Percentiles rank a stretch among this genome's conserved stretches.
Conservation (phyloP, 2,329 filamentous ascomycete genomes). For the Epicoccum sorghinum region DNA sequence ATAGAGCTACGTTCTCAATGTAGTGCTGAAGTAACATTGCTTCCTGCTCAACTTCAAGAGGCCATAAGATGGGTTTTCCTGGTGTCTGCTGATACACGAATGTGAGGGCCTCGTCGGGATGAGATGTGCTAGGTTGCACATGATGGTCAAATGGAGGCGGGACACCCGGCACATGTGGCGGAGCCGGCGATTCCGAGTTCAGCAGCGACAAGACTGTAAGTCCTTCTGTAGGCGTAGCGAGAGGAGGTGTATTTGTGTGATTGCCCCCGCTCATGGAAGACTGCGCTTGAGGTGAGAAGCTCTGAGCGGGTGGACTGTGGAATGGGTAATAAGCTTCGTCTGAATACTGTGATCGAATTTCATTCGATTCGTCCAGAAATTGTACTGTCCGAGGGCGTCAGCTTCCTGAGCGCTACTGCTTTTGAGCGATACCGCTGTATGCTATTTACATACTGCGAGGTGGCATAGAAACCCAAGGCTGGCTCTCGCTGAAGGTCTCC, state of each 20-base stretch:
- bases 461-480: constrained; percentile 46
- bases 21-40: constrained; percentile 47
- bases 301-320: constrained; percentile 16
- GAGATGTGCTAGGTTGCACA: constrained; percentile 8
- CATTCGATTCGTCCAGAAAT: constrained; percentile 45
- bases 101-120: constrained; percentile 19
- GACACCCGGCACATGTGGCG: constrained; percentile 20
- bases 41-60: constrained; percentile 45
- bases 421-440: not conserved
- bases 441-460: constrained; percentile 32
- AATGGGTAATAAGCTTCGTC: constrained; percentile 27
- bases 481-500: constrained; percentile 36
- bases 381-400: constrained; percentile 37
- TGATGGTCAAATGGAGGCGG: constrained; percentile 25
- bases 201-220: constrained; percentile 43
- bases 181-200: constrained; percentile 40
- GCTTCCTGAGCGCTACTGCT: not conserved
- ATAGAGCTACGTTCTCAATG: constrained; percentile 45
- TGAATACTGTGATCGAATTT: constrained; percentile 40
- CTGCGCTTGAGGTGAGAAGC: constrained; percentile 15
- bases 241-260: constrained; percentile 24
- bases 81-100: constrained; percentile 42
- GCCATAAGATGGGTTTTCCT: constrained; percentile 41
- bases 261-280: constrained; percentile 24
- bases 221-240: constrained; percentile 36